phyloP scores from a whole-genome alignment of 139 green algal species.

The Chlamydomonas incerta region DNA sequence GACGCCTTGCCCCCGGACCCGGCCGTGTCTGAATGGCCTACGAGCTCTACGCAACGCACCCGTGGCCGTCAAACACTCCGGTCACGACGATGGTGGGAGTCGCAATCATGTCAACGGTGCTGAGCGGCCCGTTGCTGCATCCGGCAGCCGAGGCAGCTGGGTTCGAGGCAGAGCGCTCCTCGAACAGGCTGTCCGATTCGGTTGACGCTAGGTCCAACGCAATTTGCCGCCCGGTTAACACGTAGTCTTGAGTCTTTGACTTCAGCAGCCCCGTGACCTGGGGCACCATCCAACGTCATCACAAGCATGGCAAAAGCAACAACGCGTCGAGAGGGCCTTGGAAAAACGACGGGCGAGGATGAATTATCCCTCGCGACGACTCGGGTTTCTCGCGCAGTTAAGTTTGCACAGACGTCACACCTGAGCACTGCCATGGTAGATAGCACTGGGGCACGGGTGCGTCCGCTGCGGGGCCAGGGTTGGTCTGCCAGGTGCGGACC shows the following conservation, averaged over 20 bases:
- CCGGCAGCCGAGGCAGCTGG: background rate
- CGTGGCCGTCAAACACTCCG: constrained; percentile 32
- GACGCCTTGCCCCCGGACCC: no score
- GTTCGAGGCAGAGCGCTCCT: background rate
- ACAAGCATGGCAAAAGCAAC: no score
- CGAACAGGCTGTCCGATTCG: no score
- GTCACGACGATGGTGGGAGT: background rate
- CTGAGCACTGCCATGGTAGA: constrained; percentile 14
- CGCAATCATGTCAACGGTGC: background rate
- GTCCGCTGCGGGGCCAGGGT: no score
- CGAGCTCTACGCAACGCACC: background rate
- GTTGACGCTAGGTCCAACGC: background rate
- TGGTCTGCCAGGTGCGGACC: no score
- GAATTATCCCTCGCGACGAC: no score
- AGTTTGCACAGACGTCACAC: no score
- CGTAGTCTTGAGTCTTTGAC: constrained; percentile 16
- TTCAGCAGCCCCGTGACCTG: constrained; percentile 21
- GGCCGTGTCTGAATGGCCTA: no score
- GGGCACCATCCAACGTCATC: no score
- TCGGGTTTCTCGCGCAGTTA: background rate
- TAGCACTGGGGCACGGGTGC: background rate
- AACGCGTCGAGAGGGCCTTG: no score
- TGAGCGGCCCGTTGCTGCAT: background rate
- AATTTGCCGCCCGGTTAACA: background rate
- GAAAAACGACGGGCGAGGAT: no score